phyloP scores from a whole-genome alignment of 257 asterid genomes.

The Solanum medicagineum region DNA sequence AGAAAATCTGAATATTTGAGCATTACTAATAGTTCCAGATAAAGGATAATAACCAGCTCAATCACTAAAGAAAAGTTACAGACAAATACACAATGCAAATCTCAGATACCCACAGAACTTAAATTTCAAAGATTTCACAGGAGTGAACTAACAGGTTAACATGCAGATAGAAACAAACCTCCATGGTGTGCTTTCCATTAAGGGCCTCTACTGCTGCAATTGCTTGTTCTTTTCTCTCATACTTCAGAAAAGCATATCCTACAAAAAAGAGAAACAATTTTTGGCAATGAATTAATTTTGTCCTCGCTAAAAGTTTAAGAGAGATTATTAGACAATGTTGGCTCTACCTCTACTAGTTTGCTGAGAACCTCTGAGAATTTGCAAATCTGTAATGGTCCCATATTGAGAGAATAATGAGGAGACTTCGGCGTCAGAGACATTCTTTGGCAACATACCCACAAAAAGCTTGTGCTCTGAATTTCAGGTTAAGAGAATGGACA shows the following conservation, averaged over 20 bases:
- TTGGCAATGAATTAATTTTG: not conserved
- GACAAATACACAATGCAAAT: not conserved
- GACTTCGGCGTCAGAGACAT: constrained; percentile 69
- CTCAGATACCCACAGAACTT: not conserved
- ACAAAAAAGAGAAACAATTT: not conserved
- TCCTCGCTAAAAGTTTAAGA: not conserved
- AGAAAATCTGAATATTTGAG: not conserved
- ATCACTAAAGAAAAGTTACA: not conserved
- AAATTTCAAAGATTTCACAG: not conserved
- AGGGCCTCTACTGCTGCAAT: constrained; percentile 80
- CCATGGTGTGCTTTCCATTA: constrained; percentile 89
- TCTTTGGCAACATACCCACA: constrained; percentile 96
- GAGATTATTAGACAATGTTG: not conserved
- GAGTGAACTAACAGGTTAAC: not conserved
- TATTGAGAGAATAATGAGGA: constrained; percentile 70
- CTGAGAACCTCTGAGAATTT: constrained; percentile 83
- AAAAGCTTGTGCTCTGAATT: constrained; percentile 83
- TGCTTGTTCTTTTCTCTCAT: constrained; percentile 80
- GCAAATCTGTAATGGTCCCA: constrained; percentile 74
- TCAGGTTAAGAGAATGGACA: not conserved
- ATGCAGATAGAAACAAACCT: constrained; percentile 37
- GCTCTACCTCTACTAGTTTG: constrained; percentile 81
- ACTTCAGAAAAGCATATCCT: constrained; percentile 95
- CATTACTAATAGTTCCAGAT: not conserved
- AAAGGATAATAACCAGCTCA: not conserved